phyloP scores from a whole-genome alignment of 805 yeast species.

The Wickerhamomyces rabaulensis region DNA sequence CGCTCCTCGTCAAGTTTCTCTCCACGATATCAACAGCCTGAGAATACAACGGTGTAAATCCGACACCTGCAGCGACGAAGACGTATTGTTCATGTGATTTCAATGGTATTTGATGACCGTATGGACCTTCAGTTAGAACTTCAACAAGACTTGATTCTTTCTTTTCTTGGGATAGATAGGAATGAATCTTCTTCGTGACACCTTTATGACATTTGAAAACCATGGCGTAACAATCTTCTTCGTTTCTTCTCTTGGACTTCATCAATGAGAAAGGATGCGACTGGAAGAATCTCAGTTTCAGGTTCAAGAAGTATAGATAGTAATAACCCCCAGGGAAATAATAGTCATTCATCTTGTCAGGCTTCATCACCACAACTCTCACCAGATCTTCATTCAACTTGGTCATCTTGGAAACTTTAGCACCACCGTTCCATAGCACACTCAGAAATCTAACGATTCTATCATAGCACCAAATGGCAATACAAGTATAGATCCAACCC shows the following conservation, averaged over 20 bases:
- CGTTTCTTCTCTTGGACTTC: slow-evolving; percentile 31
- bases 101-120: slow-evolving; percentile 43
- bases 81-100: slow-evolving; percentile 33
- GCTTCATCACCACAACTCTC: slow-evolving; percentile 37
- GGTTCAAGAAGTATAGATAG: slow-evolving; percentile 48
- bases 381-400: slow-evolving; percentile 28
- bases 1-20: slow-evolving; percentile 9
- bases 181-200: slow-evolving; percentile 40
- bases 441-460: slow-evolving; percentile 52
- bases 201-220: slow-evolving; percentile 51
- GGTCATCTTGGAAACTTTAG: slow-evolving; percentile 40
- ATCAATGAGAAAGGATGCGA: slow-evolving; percentile 69
- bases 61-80: slow-evolving; percentile 46
- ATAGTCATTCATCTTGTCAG: slow-evolving; percentile 35
- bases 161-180: slow-evolving; percentile 26
- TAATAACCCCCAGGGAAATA: slow-evolving; percentile 50
- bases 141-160: slow-evolving; percentile 28
- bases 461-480: slow-evolving; percentile 70
- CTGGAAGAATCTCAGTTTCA: slow-evolving; percentile 42
- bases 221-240: slow-evolving; percentile 28
- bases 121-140: slow-evolving; percentile 57
- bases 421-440: slow-evolving; percentile 53
- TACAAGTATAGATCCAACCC: slow-evolving; percentile 45
- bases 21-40: slow-evolving; percentile 29
- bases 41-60: slow-evolving; percentile 45